Evolutionary conservation across 495 filamentous ascomycete genomes (phyloP).

Genomic region (Copromyces sp.): DNA sequence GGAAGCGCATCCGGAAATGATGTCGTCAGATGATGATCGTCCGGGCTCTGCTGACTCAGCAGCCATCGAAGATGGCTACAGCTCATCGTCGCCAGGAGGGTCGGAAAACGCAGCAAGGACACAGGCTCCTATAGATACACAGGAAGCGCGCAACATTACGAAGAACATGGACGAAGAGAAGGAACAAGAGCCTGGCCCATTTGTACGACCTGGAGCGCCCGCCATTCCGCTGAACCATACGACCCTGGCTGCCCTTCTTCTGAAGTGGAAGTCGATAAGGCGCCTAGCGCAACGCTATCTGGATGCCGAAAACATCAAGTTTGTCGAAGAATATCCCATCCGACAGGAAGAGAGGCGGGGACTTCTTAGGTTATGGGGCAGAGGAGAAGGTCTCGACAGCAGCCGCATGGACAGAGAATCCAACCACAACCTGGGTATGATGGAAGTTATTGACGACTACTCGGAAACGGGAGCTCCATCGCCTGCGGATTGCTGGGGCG

Average conservation of each 20-base stretch:
- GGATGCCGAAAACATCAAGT: conserved; percentile 42
- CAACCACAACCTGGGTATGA: conserved; percentile 18
- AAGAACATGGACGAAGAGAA: conserved; percentile 32
- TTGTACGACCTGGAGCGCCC: conserved; percentile 42
- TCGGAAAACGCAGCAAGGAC: neutral
- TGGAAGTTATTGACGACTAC: conserved; percentile 27
- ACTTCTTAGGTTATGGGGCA: conserved; percentile 63
- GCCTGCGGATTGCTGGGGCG: conserved; percentile 37
- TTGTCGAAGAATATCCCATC: conserved; percentile 56
- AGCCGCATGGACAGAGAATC: conserved; percentile 19
- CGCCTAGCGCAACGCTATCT: conserved; percentile 39
- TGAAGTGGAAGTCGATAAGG: conserved; percentile 60
- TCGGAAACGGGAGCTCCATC: conserved; percentile 43
- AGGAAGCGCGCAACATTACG: conserved; percentile 23
- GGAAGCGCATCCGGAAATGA: conserved; percentile 5
- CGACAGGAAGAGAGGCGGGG: conserved; percentile 66
- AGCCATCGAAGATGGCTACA: conserved; percentile 9
- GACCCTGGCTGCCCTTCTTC: conserved; percentile 66
- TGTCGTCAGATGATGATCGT: conserved; percentile 13
- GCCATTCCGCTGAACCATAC: conserved; percentile 70
- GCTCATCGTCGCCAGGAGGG: conserved; percentile 15
- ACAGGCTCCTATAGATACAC: conserved; percentile 10
- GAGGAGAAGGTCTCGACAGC: conserved; percentile 59
- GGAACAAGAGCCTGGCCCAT: conserved; percentile 34
- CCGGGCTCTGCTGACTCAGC: conserved; percentile 17